Evolutionary conservation across 352 stramenopile species (phyloP), one percentile per base, ranked within the genome.

Genomic region (Phytophthora hybrid): DNA sequence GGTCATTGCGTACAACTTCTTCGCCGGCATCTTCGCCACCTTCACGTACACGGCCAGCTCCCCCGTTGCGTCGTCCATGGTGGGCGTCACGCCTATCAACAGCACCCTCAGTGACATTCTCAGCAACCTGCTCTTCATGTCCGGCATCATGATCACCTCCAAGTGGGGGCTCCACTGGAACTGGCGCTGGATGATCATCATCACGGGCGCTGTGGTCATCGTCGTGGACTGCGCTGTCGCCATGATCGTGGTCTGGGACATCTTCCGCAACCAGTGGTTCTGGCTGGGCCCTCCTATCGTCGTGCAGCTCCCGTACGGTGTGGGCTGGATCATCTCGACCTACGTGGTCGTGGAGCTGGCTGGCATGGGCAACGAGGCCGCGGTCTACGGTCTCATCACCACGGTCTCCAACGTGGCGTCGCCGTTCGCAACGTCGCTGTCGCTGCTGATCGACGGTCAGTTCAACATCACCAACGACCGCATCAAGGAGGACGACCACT

Each of bases 291-390:
- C 66, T 8, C 76, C 74, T 16, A 79, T 88, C n/a, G 67, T 74
- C 23, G 78, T 83, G 29, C 68, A 85, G 51, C 54, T 88, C n/a
- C 80, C 78, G 31, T 71, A 78, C 54, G 78, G 80, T 34, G 74
- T 87, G 10, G 66, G 76, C 26, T 87, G 80, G 59, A 83, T 88
- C 53, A 74, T 88, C 37, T 68, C 69, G 18, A 76, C 66, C 13
- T 78, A 59, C 57, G 59, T 71, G 2, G 63, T 64, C 13, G 72
- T 78, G 16, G 72, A 78, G 39, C 51, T 78, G 10, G 62, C 63
- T 10, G 55, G 59, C 14, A n/a, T 66, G 41, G 72, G 72, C 57
- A 78, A 78, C 34, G 72, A 78, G 19, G 72, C 60, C 13, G 72
- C 72, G 14, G 69, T 78, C 21, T 78, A 78, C 66, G 72, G 72